Evolutionary conservation across 2,329 filamentous ascomycete species (phyloP), one percentile per base, ranked within the genome.

Genomic region (Penicillium janthinellum): DNA sequence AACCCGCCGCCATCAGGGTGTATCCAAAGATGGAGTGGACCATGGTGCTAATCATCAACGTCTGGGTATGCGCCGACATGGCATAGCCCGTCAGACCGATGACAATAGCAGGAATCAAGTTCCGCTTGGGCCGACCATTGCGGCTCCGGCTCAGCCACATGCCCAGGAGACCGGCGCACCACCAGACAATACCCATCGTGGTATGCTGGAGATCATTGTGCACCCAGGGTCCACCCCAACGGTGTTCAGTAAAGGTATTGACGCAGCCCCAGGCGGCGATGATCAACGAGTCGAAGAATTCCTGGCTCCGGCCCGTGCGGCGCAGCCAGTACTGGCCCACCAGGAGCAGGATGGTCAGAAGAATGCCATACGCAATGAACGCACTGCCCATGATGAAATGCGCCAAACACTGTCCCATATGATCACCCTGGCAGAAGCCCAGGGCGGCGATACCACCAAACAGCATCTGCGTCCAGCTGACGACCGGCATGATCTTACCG

Each of bases 171-270:
- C 95, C 95, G 7, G 95, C 94, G 69, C 88, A 90, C 94, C 94
- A 99, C 95, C 95, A 99, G 54, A 99, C 88, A 63, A 99, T 87
- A n/a, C 95, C 95, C 94, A 99, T 98, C n/a, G 90, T 91, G 0
- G 95, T 99, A 76, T 99, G 95, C 76, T 99, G 94, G 79, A 96
- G 87, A 75, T 99, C 95, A 72, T 97, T 98, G 77, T 86, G 87
- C 54, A 90, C 92, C 95, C 95, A 99, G 0, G 86, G 84, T 0
- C 83, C 83, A 56, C 95, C 95, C 95, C 95, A 99, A 54, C 90
- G 87, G 74, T 99, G 95, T 77, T 98, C 95, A 17, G 95, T 99
- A 69, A 99, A 98, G 8, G 95, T 98, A 77, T 98, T 99, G 77
- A 99, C 89, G 73, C 92, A 96, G 37, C 94, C 95, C 95, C 95